Conservation (phyloP, 2,329 filamentous ascomycete genomes). For the Cladosporium phlei region DNA sequence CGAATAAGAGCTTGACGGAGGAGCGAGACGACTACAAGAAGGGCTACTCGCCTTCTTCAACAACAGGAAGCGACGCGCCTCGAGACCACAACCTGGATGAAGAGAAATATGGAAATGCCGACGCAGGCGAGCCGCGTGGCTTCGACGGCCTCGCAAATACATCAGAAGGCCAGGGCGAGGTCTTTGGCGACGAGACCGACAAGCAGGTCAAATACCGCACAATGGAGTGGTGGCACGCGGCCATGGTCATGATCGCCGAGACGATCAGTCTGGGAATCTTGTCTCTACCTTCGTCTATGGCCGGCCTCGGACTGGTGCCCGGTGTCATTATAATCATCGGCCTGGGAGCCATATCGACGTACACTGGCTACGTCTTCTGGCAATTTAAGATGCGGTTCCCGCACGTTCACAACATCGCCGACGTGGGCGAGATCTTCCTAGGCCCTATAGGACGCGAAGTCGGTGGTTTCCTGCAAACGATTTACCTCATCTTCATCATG, state of each 20-base stretch:
- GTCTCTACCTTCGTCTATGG: conserved; percentile 51
- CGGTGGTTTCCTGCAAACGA: conserved; percentile 56
- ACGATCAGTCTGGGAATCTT: conserved; percentile 55
- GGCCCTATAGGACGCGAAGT: conserved; percentile 61
- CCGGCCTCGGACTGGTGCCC: conserved; percentile 49
- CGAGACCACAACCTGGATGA: neutral
- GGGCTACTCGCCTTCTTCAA: conserved; percentile 6
- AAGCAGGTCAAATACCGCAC: conserved; percentile 47
- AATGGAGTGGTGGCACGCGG: conserved; percentile 45
- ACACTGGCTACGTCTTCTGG: conserved; percentile 57
- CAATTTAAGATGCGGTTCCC: conserved; percentile 56
- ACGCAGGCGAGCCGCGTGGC: neutral
- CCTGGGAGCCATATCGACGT: conserved; percentile 54
- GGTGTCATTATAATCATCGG: conserved; percentile 52
- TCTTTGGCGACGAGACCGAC: conserved; percentile 11
- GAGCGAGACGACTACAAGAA: conserved; percentile 1
- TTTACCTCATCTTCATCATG: conserved; percentile 66
- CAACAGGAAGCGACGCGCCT: conserved; percentile 7
- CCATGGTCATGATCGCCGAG: conserved; percentile 52
- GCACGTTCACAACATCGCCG: conserved; percentile 55
- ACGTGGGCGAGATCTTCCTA: conserved; percentile 60
- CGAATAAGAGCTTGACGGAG: neutral
- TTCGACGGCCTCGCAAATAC: conserved; percentile 7
- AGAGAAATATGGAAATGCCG: conserved; percentile 3
- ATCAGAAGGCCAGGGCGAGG: conserved; percentile 3